Evolutionary conservation across 257 asterid species (phyloP), one percentile per base, ranked within the genome.

Genomic region (Petrea volubilis): DNA sequence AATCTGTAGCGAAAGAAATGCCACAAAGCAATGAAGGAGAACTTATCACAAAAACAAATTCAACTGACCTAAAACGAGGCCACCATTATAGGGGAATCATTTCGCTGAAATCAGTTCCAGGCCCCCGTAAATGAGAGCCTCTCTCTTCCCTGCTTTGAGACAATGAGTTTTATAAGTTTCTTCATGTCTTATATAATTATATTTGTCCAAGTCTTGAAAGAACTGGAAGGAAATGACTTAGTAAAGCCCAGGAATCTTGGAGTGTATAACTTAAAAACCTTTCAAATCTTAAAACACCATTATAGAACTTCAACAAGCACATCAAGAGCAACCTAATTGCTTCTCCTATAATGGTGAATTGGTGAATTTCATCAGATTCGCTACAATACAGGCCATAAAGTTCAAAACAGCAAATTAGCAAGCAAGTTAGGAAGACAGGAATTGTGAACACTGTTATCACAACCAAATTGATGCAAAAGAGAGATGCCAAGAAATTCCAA

Each of bases 41-140:
- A 83, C 76, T 87, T 73, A 74, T 74, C 68, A 60, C 84, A 76
- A 69, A 91, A 81, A 80, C 95, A 83, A 81, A 83, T 71, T 84
- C 33, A 78, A 91, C 97, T 91, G 96, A 91, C 97, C 96, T 87
- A 91, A 82, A 50, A 74, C 80, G 90, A 85, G 90, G 88, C 91
- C 94, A 88, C 78, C 90, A 87, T 80, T 89, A 84, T 83, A 89
- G 88, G 87, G 97, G 90, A 80, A 82, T 84, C 97, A 85, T 85
- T 89, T 89, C 95, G 93, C 96, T 72, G 89, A 86, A 91, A 89
- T 84, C 95, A 81, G 92, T 85, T 82, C 93, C 90, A 86, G 93
- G 91, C 97, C 91, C 96, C 96, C 91, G 83, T 83, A 87, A 82
- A 85, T 77, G 95, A 91, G 93, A 91, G 96, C 90, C 96, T 84